Percentiles rank a stretch among this genome's conserved stretches.
These are phyloP conservation scores for Volvox carteri DNA, from an alignment of 163 green algal genomes.

Conservation along the genomic window DNA sequence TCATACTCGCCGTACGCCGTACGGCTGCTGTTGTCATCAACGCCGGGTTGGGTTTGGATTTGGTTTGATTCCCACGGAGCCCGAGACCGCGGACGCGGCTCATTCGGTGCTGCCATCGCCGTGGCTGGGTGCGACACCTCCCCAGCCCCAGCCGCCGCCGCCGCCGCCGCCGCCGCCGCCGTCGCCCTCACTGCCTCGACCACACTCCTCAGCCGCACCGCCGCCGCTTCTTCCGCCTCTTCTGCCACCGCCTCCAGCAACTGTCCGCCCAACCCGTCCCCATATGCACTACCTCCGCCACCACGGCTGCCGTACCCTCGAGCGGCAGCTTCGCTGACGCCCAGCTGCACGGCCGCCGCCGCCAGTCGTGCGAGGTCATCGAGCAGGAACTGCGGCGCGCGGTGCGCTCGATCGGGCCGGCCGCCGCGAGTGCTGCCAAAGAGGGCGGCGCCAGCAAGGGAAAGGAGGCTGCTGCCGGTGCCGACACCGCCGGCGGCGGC, in stretches of 20 bases:
- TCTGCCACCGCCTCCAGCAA: not conserved
- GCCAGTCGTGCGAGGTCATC: constrained; percentile 26
- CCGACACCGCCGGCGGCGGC: not conserved
- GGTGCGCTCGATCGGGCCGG: constrained; percentile 10
- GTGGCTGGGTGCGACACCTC: not conserved
- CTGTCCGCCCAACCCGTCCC: not conserved
- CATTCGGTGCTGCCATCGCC: not conserved
- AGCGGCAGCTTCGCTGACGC: not conserved
- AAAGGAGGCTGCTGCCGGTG: not conserved
- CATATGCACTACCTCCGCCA: not conserved
- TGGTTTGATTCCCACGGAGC: not conserved
- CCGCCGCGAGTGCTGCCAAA: constrained; percentile 16
- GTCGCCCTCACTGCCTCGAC: not conserved
- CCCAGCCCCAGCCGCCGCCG: not conserved
- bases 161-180: not conserved
- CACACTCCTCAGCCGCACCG: not conserved
- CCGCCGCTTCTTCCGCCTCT: constrained; percentile 4
- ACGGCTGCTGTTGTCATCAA: no score
- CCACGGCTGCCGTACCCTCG: not conserved
- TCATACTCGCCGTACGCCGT: no score
- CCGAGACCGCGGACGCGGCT: not conserved
- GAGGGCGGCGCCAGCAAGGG: not conserved
- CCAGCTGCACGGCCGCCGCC: constrained; percentile 39
- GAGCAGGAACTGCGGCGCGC: constrained; percentile 1
- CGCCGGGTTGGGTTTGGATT: no score